Percentiles rank a stretch among this genome's conserved stretches.
phyloP scores from a whole-genome alignment of 2,329 filamentous ascomycete species.

The Xylaria sp. region DNA sequence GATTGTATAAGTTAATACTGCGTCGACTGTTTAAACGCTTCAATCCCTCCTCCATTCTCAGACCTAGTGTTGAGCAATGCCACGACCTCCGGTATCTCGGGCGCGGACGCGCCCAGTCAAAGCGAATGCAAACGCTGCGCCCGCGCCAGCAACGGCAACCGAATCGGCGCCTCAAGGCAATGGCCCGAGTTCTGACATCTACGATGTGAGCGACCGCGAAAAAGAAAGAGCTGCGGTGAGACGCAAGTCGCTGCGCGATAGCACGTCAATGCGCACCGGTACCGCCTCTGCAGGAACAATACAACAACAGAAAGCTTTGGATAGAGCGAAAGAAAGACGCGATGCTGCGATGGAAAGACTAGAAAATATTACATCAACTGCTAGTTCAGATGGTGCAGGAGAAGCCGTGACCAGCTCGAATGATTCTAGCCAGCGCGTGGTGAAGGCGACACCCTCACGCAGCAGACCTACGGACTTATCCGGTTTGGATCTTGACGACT shows the following conservation, averaged over 20 bases:
- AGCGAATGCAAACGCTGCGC: constrained; percentile 29
- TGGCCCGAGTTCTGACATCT: constrained; percentile 46
- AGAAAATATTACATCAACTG: constrained; percentile 49
- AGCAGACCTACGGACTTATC: constrained; percentile 46
- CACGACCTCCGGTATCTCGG: constrained; percentile 45
- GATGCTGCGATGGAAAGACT: constrained; percentile 49
- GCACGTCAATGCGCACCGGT: constrained; percentile 34
- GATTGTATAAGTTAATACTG: background rate
- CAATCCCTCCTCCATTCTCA: constrained; percentile 4
- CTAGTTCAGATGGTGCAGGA: constrained; percentile 33
- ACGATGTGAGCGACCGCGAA: constrained; percentile 50
- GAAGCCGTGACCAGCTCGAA: constrained; percentile 33
- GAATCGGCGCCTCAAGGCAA: constrained; percentile 18
- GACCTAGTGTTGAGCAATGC: constrained; percentile 41
- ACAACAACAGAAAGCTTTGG: constrained; percentile 42
- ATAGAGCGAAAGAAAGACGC: constrained; percentile 44
- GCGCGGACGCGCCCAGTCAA: constrained; percentile 46
- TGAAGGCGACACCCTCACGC: constrained; percentile 45
- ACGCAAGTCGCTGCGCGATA: constrained; percentile 42
- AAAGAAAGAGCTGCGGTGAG: constrained; percentile 44
- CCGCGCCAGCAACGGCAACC: constrained; percentile 23
- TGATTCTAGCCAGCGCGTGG: constrained; percentile 40
- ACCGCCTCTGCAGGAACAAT: constrained; percentile 31
- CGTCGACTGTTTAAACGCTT: background rate
- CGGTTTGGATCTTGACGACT: constrained; percentile 50